These are phyloP conservation scores for Eimeria mitis DNA, from an alignment of 169 alveolate genomes.

Conservation along the genomic window DNA sequence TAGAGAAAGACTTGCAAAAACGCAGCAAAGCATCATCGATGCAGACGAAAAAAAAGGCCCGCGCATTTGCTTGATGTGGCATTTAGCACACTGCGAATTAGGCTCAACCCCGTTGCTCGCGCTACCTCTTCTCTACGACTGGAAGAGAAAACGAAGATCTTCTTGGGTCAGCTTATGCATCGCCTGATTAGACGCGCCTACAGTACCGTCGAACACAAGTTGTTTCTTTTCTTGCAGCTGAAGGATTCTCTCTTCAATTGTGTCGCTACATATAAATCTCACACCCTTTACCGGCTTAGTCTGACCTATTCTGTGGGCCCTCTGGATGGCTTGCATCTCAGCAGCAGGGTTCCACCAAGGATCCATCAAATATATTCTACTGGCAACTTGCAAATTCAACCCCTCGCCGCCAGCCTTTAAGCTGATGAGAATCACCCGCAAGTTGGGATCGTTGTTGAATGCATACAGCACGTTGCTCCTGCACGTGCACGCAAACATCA, in stretches of 20 bases:
- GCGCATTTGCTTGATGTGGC: background rate
- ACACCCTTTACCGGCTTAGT: constrained; percentile 94
- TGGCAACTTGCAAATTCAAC: constrained; percentile 98
- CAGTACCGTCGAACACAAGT: constrained; percentile 95
- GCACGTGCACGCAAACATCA: constrained; percentile 9
- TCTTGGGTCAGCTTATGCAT: constrained; percentile 91
- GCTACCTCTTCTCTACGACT: constrained; percentile 23
- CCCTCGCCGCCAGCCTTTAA: constrained; percentile 99
- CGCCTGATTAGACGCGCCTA: constrained; percentile 90
- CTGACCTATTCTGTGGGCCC: constrained; percentile 99
- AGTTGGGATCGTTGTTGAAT: constrained; percentile 90
- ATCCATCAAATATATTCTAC: constrained; percentile 97
- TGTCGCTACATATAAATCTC: constrained; percentile 96
- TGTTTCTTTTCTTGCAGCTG: constrained; percentile 96
- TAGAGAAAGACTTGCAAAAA: background rate
- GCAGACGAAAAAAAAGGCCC: background rate
- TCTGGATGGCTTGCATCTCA: constrained; percentile 98
- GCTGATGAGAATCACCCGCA: constrained; percentile 93
- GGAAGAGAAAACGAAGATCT: constrained; percentile 93
- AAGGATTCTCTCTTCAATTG: constrained; percentile 98
- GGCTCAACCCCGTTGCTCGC: background rate
- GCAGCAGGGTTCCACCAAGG: constrained; percentile 99
- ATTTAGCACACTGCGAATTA: background rate
- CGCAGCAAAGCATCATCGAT: background rate
- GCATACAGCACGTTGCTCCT: constrained; percentile 91